Evolutionary conservation across 768 basidiomycete genomes (phyloP).

Genomic region (Coprinopsis marcescibilis): DNA sequence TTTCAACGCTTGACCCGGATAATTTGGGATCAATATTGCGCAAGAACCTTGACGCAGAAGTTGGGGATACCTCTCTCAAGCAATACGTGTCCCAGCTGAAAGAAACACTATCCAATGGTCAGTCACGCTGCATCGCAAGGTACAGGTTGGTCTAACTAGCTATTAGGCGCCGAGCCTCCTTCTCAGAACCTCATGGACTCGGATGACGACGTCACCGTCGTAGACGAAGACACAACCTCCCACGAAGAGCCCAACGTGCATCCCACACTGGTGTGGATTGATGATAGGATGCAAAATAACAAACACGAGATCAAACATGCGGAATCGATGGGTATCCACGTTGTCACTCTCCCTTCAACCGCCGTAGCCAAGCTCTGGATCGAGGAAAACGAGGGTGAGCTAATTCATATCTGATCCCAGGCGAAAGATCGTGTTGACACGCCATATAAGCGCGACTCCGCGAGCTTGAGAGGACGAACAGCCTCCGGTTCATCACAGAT

Average conservation of each 20-base stretch:
- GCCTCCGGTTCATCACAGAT: slow-evolving; percentile 26
- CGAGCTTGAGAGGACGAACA: slow-evolving; percentile 15
- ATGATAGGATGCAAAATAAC: slow-evolving; percentile 19
- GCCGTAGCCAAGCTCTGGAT: slow-evolving; percentile 24
- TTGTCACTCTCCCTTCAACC: slow-evolving; percentile 22
- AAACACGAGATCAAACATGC: slow-evolving; percentile 15
- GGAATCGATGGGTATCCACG: slow-evolving; percentile 13
- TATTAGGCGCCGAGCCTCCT: slow-evolving; percentile 1
- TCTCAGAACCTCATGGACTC: background rate
- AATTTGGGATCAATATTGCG: slow-evolving; percentile 19
- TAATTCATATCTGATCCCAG: background rate
- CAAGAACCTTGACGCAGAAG: slow-evolving; percentile 14
- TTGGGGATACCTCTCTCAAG: slow-evolving; percentile 13
- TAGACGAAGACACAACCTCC: background rate
- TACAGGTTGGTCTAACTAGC: too few species aligned
- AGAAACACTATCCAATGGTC: too few species aligned
- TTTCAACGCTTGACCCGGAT: slow-evolving; percentile 15
- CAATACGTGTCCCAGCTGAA: slow-evolving; percentile 10
- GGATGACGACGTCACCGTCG: background rate
- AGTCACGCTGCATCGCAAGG: too few species aligned
- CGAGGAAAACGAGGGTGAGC: slow-evolving; percentile 19
- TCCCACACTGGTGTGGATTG: slow-evolving; percentile 25
- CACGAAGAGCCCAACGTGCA: background rate
- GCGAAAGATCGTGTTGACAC: background rate
- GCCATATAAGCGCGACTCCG: slow-evolving; percentile 18